Base-by-base conservation (phyloP, 23 red algal genomes). In the Gracilaria domingensis region DNA sequence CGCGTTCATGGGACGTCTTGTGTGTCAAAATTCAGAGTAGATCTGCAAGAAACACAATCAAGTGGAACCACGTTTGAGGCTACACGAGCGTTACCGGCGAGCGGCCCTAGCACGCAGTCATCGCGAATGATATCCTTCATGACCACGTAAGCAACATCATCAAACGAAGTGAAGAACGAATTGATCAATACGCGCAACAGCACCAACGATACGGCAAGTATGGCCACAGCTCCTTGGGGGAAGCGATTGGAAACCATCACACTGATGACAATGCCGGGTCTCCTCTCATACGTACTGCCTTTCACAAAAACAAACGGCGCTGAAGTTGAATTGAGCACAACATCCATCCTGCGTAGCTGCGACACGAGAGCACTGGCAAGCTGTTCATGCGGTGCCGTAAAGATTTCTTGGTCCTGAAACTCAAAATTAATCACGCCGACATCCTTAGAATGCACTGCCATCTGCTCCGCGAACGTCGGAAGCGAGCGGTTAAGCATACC, bases 41-140 rank as follows among this genome's bases (percentile, higher is more conserved):
- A 65, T 65, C 60, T 65, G 23, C 26, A 12, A 32, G 6, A 65
- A 65, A 28, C 25, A 65, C 4, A 12, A 12, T 21, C 23, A 65
- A 26, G 60, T 65, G 21, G 60, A 65, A 65, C 25, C 60, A 30
- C 2, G 2, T 32, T 30, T 65, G 60, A 25, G 1, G 12, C 60
- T 12, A 25, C 25, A 32, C 60, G 60, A 65, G 21, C 26, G 16
- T 75, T 75, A 18, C 14, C 36, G 12, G 69, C 69, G 2, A 75
- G 39, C 69, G 69, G 69, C 11, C 69, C 69, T 6, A 75, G 36
- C 16, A 44, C 36, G 16, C 69, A 75, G 69, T 75, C 69, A 25
- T 75, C 69, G 17, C 69, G 14, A 75, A 75, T 75, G 13, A 75
- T 75, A 40, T 75, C 36, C 25, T 75, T 40, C 69, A 75, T 75